Percentiles rank a stretch among this genome's conserved stretches.
Conservation (phyloP, 2,329 filamentous ascomycete species). For the Boeremia exigua region DNA sequence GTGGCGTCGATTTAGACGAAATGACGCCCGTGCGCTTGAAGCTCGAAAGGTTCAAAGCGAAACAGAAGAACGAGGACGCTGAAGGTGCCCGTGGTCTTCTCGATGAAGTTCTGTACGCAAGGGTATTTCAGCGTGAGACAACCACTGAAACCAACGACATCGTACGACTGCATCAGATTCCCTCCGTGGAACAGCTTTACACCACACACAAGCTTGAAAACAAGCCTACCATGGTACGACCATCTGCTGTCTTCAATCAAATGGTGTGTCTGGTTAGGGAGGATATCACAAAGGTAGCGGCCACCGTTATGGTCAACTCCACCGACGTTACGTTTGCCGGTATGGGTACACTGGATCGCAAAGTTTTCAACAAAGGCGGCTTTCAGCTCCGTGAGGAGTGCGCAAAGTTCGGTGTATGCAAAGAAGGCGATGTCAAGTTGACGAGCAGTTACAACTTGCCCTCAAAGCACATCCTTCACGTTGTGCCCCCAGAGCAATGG, state of each 20-base stretch:
- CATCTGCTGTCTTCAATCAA: constrained; percentile 34
- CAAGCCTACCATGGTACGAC: constrained; percentile 30
- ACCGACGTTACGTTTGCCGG: constrained; percentile 36
- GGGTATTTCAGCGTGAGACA: constrained; percentile 30
- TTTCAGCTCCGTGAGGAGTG: constrained; percentile 30
- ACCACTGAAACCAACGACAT: constrained; percentile 16
- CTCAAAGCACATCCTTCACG: constrained; percentile 39
- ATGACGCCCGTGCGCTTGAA: constrained; percentile 29
- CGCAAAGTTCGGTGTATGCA: constrained; percentile 28
- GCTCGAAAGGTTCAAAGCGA: constrained; percentile 29
- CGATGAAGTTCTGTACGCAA: constrained; percentile 35
- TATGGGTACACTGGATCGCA: constrained; percentile 39
- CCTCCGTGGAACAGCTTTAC: constrained; percentile 37
- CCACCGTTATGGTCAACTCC: constrained; percentile 43
- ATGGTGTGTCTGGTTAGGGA: constrained; percentile 38
- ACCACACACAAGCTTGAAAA: constrained; percentile 30
- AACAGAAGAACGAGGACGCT: constrained; percentile 19
- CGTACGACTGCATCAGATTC: constrained; percentile 35
- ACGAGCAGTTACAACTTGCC: constrained; percentile 38
- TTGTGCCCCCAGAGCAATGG: constrained; percentile 36
- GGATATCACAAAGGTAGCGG: constrained; percentile 43
- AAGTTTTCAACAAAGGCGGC: constrained; percentile 41
- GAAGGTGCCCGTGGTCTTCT: constrained; percentile 27
- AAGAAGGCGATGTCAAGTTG: constrained; percentile 37
- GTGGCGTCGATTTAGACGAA: constrained; percentile 22